phyloP scores from a whole-genome alignment of 768 basidiomycete genomes.

The Russula lepida region DNA sequence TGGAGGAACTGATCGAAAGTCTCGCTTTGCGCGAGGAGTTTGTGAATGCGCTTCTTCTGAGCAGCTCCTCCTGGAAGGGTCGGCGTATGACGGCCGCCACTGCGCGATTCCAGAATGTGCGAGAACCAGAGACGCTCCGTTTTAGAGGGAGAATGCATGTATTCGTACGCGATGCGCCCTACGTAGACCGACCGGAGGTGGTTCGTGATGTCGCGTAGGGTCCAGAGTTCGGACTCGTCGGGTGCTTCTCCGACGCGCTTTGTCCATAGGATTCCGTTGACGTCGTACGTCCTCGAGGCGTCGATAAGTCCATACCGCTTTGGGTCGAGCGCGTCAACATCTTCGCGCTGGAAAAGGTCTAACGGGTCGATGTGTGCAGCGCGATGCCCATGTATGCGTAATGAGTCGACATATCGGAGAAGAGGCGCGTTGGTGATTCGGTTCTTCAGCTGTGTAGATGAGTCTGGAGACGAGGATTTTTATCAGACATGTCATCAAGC shows the following conservation, averaged over 20 bases:
- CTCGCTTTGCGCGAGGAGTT: slow-evolving; percentile 66
- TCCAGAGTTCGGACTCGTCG: slow-evolving; percentile 42
- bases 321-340: slow-evolving; percentile 68
- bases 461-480: background rate
- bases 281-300: slow-evolving; percentile 46
- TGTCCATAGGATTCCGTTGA: slow-evolving; percentile 80
- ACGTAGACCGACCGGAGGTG: slow-evolving; percentile 73
- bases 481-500: background rate
- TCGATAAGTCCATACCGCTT: slow-evolving; percentile 65
- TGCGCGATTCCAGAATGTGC: slow-evolving; percentile 61
- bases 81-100: slow-evolving; percentile 27
- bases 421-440: slow-evolving; percentile 66
- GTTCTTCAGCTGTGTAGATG: slow-evolving; percentile 48
- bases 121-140: slow-evolving; percentile 87
- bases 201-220: slow-evolving; percentile 57
- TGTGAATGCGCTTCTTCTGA: slow-evolving; percentile 53
- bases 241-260: slow-evolving; percentile 32
- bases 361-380: slow-evolving; percentile 84
- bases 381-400: slow-evolving; percentile 79
- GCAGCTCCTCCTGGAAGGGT: slow-evolving; percentile 25
- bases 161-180: slow-evolving; percentile 84
- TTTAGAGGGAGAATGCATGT: slow-evolving; percentile 82
- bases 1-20: slow-evolving; percentile 81
- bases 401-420: slow-evolving; percentile 80
- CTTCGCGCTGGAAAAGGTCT: slow-evolving; percentile 78